These are phyloP conservation scores for Colletotrichum tropicicola DNA, from an alignment of 2,329 filamentous ascomycete species.

Conservation along the genomic window DNA sequence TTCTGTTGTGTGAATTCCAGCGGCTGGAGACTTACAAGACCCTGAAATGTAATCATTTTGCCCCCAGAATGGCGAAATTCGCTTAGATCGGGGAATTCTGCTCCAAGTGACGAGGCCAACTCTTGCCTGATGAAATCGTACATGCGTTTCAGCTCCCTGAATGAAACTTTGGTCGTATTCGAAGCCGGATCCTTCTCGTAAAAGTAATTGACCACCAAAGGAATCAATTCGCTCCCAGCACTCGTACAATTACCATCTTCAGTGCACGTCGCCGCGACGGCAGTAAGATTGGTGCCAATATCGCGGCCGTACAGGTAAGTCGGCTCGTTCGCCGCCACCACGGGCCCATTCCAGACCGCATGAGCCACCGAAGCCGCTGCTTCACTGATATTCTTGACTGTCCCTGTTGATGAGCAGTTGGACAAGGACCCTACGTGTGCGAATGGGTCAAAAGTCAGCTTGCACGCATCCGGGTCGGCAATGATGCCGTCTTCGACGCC, in stretches of 20 bases:
- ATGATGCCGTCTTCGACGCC: slow-evolving; percentile 16
- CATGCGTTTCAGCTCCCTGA: neutral
- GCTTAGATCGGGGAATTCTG: slow-evolving; percentile 35
- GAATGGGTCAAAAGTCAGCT: slow-evolving; percentile 32
- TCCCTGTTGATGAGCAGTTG: slow-evolving; percentile 29
- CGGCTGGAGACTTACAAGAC: slow-evolving; percentile 25
- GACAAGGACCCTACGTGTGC: slow-evolving; percentile 12
- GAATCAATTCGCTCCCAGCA: neutral
- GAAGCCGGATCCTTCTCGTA: neutral
- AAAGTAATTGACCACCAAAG: neutral
- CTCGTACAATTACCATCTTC: neutral
- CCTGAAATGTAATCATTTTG: slow-evolving; percentile 49
- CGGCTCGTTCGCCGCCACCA: no score
- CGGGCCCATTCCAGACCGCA: neutral
- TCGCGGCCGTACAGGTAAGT: neutral
- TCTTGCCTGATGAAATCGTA: neutral
- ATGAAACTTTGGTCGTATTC: neutral
- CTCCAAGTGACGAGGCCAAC: neutral
- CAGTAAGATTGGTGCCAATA: neutral
- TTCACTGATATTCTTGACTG: neutral
- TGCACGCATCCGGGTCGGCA: neutral
- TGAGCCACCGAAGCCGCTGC: neutral
- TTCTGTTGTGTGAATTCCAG: neutral
- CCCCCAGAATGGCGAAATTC: slow-evolving; percentile 48
- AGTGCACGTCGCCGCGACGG: neutral